phyloP scores from a whole-genome alignment of 306 rosid species.

The cucumber (Cucumis sativus) region DNA sequence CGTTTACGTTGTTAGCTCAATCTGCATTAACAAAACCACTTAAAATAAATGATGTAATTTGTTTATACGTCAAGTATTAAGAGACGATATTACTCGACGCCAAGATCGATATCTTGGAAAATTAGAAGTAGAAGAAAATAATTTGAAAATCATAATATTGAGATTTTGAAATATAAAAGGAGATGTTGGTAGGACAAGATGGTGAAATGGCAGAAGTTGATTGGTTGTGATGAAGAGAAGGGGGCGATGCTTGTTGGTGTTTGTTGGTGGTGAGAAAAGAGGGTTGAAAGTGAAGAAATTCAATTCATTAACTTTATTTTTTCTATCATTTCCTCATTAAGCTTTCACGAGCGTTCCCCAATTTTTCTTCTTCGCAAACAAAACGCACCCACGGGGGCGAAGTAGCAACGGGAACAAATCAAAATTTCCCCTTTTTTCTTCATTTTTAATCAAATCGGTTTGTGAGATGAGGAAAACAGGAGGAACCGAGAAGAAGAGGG shows the following conservation, averaged over 20 bases:
- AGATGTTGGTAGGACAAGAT: background rate
- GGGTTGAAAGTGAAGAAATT: constrained; percentile 1
- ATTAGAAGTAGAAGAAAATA: too few relatives aligned
- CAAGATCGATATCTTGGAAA: background rate
- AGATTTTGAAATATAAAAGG: background rate
- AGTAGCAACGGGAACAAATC: background rate
- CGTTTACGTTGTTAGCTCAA: too few relatives aligned
- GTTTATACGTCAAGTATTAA: too few relatives aligned
- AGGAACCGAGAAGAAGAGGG: constrained; percentile 89
- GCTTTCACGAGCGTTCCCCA: background rate
- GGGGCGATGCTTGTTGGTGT: background rate
- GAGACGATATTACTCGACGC: too few relatives aligned
- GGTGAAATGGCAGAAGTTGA: constrained; percentile 5
- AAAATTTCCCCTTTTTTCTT: background rate
- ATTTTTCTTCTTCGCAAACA: constrained; percentile 1
- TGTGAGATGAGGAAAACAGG: constrained; percentile 70
- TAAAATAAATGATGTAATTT: too few relatives aligned
- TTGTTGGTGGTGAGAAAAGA: background rate
- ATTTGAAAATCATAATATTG: background rate
- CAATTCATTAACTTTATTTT: background rate
- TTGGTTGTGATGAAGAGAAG: background rate
- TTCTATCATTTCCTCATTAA: background rate
- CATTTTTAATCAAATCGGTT: background rate
- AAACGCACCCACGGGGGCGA: background rate
- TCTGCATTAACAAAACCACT: too few relatives aligned